Base-by-base conservation (phyloP, 2,329 filamentous ascomycete genomes). In the Penicillium brasilianum region DNA sequence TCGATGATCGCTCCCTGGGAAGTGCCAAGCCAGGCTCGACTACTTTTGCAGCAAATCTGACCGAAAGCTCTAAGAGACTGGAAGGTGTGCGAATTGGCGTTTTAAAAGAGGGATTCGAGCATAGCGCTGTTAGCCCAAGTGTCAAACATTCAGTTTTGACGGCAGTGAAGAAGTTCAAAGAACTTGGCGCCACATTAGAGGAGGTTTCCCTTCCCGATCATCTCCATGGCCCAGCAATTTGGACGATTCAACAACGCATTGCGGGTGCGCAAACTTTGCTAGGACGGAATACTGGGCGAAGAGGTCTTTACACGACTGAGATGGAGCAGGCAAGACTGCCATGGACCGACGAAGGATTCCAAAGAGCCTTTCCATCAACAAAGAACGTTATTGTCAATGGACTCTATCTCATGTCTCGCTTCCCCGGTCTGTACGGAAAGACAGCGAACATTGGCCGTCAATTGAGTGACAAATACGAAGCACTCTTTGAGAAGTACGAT, bases 201-300 rank as follows among this genome's bases (percentile, higher is more conserved):
- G 80, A 85, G 53, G 74, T 86, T 1, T 84, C 82, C 0, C 74
- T 87, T 11, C 84, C 84, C 11, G 64, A 72, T 0, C 83, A 86
- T 67, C 64, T 72, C 16, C 67, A 77, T 14, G 83, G 78, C 0
- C 76, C 81, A 0, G 71, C 78, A 0, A 80, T 85, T 62, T 85
- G 83, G 82, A 83, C 83, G 7, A 72, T 71, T 10, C 70, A 72
- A 41, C 66, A 68, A 36, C 64, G 71, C 18, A 80, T 83, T 36
- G 74, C 80, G 0, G 81, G 82, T 1, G 72, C 80, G 1, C 70
- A 76, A 78, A 71, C 71, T 82, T 65, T 78, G n/a, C 57, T 78
- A 5, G 75, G 75, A 52, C 72, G 83, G 58, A 71, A 80, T 49
- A 72, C 83, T 67, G 76, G 84, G 0, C 74, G 83, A 36, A 73